phyloP scores from a whole-genome alignment of 192 early-diverging fungal species.

The Entomortierella chlamydospora region DNA sequence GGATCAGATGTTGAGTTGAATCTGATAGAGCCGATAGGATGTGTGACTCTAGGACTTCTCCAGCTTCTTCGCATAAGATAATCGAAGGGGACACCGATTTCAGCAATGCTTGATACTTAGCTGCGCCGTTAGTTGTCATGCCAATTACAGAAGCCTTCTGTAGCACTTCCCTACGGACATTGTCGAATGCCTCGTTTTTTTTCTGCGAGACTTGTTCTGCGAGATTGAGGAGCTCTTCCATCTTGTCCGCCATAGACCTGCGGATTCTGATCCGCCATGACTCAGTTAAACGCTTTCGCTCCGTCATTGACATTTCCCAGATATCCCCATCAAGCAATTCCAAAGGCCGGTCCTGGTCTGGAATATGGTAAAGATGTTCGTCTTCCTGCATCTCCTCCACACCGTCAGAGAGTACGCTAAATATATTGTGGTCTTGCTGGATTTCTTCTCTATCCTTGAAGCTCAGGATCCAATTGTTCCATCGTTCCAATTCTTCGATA shows the following conservation, averaged over 20 bases:
- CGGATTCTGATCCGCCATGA: constrained; percentile 49
- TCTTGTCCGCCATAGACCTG: constrained; percentile 20
- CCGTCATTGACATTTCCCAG: constrained; percentile 61
- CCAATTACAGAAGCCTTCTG: constrained; percentile 59
- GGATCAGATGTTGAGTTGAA: constrained; percentile 64
- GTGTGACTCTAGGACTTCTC: constrained; percentile 68
- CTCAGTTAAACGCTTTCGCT: constrained; percentile 52
- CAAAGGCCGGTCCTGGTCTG: constrained; percentile 10
- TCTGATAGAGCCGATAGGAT: constrained; percentile 58
- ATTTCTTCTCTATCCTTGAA: no score
- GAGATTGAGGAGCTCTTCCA: constrained; percentile 22
- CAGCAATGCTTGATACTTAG: constrained; percentile 59
- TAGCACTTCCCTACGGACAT: constrained; percentile 39
- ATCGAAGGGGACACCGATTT: constrained; percentile 56
- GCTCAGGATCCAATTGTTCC: constrained; percentile 1
- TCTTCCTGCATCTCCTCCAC: no score
- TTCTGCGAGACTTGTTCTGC: constrained; percentile 1
- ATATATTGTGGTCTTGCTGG: neutral
- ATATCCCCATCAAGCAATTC: constrained; percentile 26
- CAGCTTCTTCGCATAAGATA: constrained; percentile 70
- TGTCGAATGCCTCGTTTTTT: constrained; percentile 44
- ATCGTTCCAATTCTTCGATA: constrained; percentile 1
- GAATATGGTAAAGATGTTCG: no score
- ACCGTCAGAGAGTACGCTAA: no score
- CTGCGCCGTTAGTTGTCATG: constrained; percentile 72